Base-by-base conservation (phyloP, 331 rosid species). In the Pyracantha coccinea region DNA sequence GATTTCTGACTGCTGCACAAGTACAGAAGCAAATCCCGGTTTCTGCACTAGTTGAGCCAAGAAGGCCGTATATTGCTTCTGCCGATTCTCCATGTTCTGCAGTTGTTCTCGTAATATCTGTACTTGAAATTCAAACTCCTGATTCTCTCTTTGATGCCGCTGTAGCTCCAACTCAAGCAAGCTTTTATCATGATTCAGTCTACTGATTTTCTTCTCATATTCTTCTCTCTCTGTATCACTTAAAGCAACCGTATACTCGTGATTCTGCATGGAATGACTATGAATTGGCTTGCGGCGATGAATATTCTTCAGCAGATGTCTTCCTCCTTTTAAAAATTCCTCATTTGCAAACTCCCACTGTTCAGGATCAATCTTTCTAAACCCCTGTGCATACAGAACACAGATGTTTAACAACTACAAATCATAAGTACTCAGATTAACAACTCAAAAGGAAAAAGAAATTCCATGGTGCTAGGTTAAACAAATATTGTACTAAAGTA, bases 341-440 rank as follows among this genome's bases (percentile, higher is more conserved):
- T 85, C 89, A 75, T 85, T 85, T 16, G 81, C 81, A 27, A 85
- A 85, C 67, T 85, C 89, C 89, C 89, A 85, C 71, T 83, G 87
- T 25, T 85, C 87, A 32, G 83, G 80, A 76, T 85, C 89, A 38
- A 85, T 61, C 73, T 85, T 83, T 55, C 87, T 80, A 29, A 85
- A 85, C n/a, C 89, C 89, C 89, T 85, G 80, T 45, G 28, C 52
- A 66, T 28, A 25, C 29, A 69, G 29, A 63, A 71, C 29, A 57
- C 60, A 66, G 15, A 35, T 7, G 29, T 77, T 14, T 15, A 17
- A 12, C 32, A 45, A 29, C 47, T 47, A 47, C 25, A 19, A 41
- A 59, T 35, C 27, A 21, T 38, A 63, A 27, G 31, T 19, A 8
- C 23, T 28, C 38, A 64, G 23, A 61, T 20, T 16, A 44, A 35